Base-by-base conservation (phyloP, 805 yeast genomes). In the Sungouiella thailandica region DNA sequence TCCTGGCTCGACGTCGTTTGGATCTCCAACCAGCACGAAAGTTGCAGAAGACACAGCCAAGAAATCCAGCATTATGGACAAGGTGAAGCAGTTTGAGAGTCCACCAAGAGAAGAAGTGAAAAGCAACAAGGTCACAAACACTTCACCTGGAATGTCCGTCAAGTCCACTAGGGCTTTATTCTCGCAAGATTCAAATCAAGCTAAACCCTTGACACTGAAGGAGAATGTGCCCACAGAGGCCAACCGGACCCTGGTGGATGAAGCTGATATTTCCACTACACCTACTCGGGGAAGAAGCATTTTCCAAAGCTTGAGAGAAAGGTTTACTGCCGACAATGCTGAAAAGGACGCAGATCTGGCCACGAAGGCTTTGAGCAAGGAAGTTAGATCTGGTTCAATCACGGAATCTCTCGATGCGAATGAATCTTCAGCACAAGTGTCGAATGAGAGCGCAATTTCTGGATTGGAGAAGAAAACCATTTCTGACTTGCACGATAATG, bases 1-100 rank as follows among this genome's bases (percentile, higher is more conserved):
- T 47, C 52, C 34, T 58, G 50, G 34, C 32, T 46, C 11, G 41
- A 35, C 20, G 45, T 31, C 49, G 46, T 34, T 13, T 13, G 22
- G 7, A 9, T 19, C 22, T 19, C 22, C 22, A 19, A 19, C 7
- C 9, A 7, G 8, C 22, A 19, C 7, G 8, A 22, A 22, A 14
- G 14, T 16, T 3, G 10, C 25, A 5, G 14, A 17, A 2, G 17
- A 13, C 11, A 13, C 33, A 7, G 16, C 33, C 26, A 16, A 39
- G 44, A 26, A 43, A 44, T n/a, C 44, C 40, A 30, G 27, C 22
- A 59, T 64, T 11, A 46, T 60, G 34, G 68, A 63, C 36, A 58
- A 55, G 42, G 62, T 64, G 14, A 59, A 52, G 40, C 61, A 60
- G 32, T 64, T 62, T 39, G 69, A 63, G 39, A 50, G 46, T 25